phyloP scores from a whole-genome alignment of 2,329 filamentous ascomycete genomes.

The Elsinoe necatrix region DNA sequence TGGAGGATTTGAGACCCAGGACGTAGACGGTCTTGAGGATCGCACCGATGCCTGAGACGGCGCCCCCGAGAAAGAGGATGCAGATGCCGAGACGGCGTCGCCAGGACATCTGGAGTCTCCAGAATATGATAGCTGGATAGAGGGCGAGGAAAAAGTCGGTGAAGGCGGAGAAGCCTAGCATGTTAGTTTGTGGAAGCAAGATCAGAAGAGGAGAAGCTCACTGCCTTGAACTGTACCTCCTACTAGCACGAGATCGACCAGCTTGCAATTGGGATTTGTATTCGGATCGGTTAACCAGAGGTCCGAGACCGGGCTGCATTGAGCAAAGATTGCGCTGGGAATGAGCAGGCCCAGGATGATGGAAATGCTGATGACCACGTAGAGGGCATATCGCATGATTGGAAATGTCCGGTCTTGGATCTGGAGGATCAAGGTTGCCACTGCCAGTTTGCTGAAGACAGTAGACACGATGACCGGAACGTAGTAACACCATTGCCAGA shows the following conservation, averaged over 20 bases:
- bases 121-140: conserved; percentile 16
- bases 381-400: conserved; percentile 8
- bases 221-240: conserved; percentile 8
- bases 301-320: conserved; percentile 5
- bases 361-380: not conserved
- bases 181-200: not conserved
- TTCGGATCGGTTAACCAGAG: conserved; percentile 5
- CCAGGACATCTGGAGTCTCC: conserved; percentile 14
- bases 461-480: not conserved
- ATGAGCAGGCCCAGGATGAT: conserved; percentile 5
- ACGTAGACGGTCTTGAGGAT: conserved; percentile 14
- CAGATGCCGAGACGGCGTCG: conserved; percentile 8
- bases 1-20: not conserved
- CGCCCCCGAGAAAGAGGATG: conserved; percentile 14
- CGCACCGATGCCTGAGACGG: conserved; percentile 11
- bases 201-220: not conserved
- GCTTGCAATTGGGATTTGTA: conserved; percentile 3
- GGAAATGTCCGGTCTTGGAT: conserved; percentile 2
- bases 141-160: conserved; percentile 16
- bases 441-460: conserved; percentile 9
- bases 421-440: conserved; percentile 5
- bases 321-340: not conserved
- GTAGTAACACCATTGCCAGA: conserved; percentile 13
- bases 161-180: conserved; percentile 10
- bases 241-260: not conserved